These are phyloP conservation scores for Phlyctochytrium arcticum DNA, from an alignment of 192 early-diverging fungal genomes.

Conservation along the genomic window DNA sequence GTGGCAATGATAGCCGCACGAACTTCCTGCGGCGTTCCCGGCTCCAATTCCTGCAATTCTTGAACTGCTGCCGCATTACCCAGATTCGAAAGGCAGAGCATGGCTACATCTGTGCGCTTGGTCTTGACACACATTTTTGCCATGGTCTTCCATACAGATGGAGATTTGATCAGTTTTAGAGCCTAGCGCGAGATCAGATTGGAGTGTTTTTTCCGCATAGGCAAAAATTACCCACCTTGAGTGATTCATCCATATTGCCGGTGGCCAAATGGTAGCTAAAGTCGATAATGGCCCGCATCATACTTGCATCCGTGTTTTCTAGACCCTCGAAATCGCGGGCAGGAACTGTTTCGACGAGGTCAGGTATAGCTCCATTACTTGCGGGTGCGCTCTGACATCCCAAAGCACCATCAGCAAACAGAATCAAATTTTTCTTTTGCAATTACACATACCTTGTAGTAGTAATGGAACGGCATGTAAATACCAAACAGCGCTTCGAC, in stretches of 20 bases:
- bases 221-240: slow-evolving; percentile 31
- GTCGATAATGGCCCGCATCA: slow-evolving; percentile 41
- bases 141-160: slow-evolving; percentile 46
- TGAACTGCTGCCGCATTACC: slow-evolving; percentile 39
- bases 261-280: slow-evolving; percentile 46
- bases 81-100: slow-evolving; percentile 41
- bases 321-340: slow-evolving; percentile 37
- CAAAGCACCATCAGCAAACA: too few species aligned
- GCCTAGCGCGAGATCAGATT: slow-evolving; percentile 13
- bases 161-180: slow-evolving; percentile 37
- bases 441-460: slow-evolving; percentile 28
- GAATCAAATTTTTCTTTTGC: slow-evolving; percentile 4
- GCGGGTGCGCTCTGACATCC: too few species aligned
- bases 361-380: too few species aligned
- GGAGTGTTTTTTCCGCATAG: not conserved
- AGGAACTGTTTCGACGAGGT: too few species aligned
- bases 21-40: not conserved
- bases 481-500: slow-evolving; percentile 30
- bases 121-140: slow-evolving; percentile 51
- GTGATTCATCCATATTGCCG: slow-evolving; percentile 49
- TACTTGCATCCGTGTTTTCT: slow-evolving; percentile 23
- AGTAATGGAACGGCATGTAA: slow-evolving; percentile 40
- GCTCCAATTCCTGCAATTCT: slow-evolving; percentile 3
- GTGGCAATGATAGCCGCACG: not conserved
- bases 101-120: slow-evolving; percentile 33